These are phyloP conservation scores for Tricharina praecox DNA, from an alignment of 495 filamentous ascomycete species.

Conservation along the genomic window DNA sequence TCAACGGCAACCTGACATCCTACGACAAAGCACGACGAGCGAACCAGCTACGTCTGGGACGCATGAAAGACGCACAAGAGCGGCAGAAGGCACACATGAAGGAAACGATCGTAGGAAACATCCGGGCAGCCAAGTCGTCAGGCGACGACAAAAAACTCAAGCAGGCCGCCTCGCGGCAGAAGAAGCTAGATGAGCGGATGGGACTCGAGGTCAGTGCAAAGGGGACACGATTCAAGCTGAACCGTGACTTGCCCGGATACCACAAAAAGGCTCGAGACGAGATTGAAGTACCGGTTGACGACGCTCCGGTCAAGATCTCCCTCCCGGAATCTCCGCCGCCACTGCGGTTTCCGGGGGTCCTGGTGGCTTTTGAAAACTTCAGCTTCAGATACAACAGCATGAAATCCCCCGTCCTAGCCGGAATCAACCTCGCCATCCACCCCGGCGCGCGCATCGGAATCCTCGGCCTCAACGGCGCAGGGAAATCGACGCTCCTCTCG, in stretches of 20 bases:
- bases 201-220: conserved; percentile 53
- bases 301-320: conserved; percentile 39
- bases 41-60: conserved; percentile 41
- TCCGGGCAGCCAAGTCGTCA: conserved; percentile 49
- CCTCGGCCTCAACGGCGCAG: conserved; percentile 55
- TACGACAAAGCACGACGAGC: conserved; percentile 52
- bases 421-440: conserved; percentile 46
- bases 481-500: conserved; percentile 53
- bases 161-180: conserved; percentile 60
- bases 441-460: conserved; percentile 56
- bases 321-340: conserved; percentile 42
- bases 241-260: conserved; percentile 49
- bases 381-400: conserved; percentile 37
- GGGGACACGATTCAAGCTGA: conserved; percentile 61
- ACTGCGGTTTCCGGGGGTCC: conserved; percentile 53
- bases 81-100: conserved; percentile 61
- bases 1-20: conserved; percentile 50
- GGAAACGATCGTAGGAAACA: conserved; percentile 50
- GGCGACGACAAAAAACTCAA: conserved; percentile 67
- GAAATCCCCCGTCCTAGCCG: conserved; percentile 32
- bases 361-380: conserved; percentile 51
- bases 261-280: conserved; percentile 39
- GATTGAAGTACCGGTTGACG: conserved; percentile 54
- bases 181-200: conserved; percentile 63
- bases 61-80: conserved; percentile 65